Evolutionary conservation across 371 early-diverging fungal species (phyloP).

Genomic region (Neoconidiobolus thromboides): DNA sequence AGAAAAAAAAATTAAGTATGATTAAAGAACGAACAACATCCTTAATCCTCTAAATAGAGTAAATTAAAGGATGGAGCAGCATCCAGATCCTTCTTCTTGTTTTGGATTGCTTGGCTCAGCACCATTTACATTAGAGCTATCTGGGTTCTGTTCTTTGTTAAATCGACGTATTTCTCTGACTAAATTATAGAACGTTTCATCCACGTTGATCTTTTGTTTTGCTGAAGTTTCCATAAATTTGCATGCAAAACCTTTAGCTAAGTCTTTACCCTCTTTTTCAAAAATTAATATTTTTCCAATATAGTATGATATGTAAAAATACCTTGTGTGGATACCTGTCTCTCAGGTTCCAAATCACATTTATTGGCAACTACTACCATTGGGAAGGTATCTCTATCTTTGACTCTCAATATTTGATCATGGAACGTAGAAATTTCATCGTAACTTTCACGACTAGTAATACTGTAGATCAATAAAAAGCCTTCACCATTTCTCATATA

Average conservation of each 20-base stretch:
- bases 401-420: constrained; percentile 60
- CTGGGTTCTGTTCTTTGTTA: constrained; percentile 25
- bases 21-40: too few species aligned
- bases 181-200: constrained; percentile 75
- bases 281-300: not conserved
- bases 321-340: constrained; percentile 50
- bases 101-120: too few species aligned
- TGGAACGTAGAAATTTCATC: constrained; percentile 59
- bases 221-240: constrained; percentile 86
- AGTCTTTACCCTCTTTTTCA: constrained; percentile 53
- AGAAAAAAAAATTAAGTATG: too few species aligned
- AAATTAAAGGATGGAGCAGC: too few species aligned
- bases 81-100: too few species aligned
- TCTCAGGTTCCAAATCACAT: constrained; percentile 65
- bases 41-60: too few species aligned
- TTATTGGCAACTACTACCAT: constrained; percentile 90
- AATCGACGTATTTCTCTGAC: constrained; percentile 67
- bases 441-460: constrained; percentile 53
- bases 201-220: constrained; percentile 71
- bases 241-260: constrained; percentile 57
- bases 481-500: constrained; percentile 82
- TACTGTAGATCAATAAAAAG: constrained; percentile 60
- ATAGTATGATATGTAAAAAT: not conserved
- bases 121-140: not conserved
- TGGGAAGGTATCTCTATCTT: constrained; percentile 64